Conservation (phyloP, 495 filamentous ascomycete species). For the Tuber borchii region DNA sequence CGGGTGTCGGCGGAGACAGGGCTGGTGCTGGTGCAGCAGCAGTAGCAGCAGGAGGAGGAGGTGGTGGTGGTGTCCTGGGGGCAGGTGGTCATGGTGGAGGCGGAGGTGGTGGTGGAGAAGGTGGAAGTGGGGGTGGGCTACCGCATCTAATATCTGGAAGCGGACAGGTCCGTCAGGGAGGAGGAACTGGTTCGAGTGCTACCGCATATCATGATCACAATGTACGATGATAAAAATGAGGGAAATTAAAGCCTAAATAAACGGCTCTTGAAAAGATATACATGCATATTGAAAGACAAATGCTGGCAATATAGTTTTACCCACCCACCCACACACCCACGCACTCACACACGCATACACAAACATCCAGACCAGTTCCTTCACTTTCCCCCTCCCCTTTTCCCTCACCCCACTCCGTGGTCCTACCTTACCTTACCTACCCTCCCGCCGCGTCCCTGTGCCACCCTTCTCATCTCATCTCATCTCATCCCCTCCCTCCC, state of each 20-base stretch:
- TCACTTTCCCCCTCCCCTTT: not conserved
- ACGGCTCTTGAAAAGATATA: not conserved
- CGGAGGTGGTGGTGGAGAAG: constrained; percentile 17
- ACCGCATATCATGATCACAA: constrained; percentile 30
- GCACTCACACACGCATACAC: not conserved
- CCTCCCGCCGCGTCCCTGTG: not conserved
- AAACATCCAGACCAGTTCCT: not conserved
- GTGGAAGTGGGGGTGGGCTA: constrained; percentile 30
- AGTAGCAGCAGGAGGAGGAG: not conserved
- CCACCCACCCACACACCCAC: not conserved
- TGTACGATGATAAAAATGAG: constrained; percentile 38
- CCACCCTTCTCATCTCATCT: not conserved
- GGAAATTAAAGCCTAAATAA: constrained; percentile 7
- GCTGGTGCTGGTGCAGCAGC: constrained; percentile 8
- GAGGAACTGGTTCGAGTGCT: constrained; percentile 20
- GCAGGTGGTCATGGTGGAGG: constrained; percentile 6
- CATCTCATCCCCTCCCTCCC: not conserved
- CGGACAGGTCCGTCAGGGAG: constrained; percentile 12
- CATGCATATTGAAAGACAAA: not conserved
- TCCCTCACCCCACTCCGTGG: not conserved
- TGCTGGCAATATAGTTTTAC: not conserved
- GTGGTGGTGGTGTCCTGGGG: constrained; percentile 7
- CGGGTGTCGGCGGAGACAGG: constrained; percentile 27
- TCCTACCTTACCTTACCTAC: not conserved
- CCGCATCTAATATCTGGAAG: constrained; percentile 37